Evolutionary conservation across 2,329 filamentous ascomycete species (phyloP).

Genomic region (Diaporthe citriasiana): DNA sequence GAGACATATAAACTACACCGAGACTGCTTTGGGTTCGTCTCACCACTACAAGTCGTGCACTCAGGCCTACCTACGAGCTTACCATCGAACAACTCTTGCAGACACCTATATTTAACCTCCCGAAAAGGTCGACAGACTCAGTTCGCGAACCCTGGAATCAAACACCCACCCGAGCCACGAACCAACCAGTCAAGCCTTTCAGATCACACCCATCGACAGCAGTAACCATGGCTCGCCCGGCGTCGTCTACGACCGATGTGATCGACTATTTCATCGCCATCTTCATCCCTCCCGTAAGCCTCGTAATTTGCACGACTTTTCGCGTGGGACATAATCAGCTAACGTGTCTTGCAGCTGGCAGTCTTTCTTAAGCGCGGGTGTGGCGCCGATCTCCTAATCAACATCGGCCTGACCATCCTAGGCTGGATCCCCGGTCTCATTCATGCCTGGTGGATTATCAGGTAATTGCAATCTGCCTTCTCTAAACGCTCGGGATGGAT

Average conservation of each 20-base stretch:
- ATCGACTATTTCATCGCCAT: slow-evolving; percentile 42
- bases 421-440: slow-evolving; percentile 41
- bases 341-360: slow-evolving; percentile 22
- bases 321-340: neutral
- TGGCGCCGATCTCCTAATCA: slow-evolving; percentile 38
- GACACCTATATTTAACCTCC: neutral
- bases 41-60: neutral
- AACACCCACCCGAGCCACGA: neutral
- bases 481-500: accelerated
- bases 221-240: slow-evolving; percentile 39
- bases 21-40: neutral
- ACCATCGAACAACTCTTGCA: neutral
- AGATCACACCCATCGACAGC: neutral
- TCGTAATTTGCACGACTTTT: neutral
- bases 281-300: slow-evolving; percentile 40
- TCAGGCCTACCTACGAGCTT: neutral
- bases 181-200: neutral
- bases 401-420: slow-evolving; percentile 41
- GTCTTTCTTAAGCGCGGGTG: slow-evolving; percentile 41
- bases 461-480: neutral
- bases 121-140: neutral
- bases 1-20: slow-evolving; percentile 14
- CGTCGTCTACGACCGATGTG: slow-evolving; percentile 41
- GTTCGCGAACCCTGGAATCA: neutral
- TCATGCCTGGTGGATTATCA: slow-evolving; percentile 43